Evolutionary conservation across 768 basidiomycete genomes (phyloP).

Genomic region (Rhizopogon vesiculosus): DNA sequence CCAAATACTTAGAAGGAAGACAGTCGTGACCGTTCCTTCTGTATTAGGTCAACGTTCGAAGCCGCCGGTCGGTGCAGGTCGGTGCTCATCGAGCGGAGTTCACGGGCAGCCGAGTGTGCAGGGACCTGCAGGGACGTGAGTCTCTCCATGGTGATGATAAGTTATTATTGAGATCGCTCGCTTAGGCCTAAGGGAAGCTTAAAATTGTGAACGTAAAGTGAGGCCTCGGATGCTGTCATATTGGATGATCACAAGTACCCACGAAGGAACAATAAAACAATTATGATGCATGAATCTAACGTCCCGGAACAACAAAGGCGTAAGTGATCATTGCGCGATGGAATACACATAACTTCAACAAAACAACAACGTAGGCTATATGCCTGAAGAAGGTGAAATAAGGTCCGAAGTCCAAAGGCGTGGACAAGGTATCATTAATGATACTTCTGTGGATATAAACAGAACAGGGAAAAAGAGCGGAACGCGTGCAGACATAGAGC

Average conservation of each 20-base stretch:
- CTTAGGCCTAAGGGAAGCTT: no score
- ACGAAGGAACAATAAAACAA: neutral
- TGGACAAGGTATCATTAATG: slow-evolving; percentile 13
- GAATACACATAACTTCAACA: neutral
- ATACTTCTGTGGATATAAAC: neutral
- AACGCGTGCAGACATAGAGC: neutral
- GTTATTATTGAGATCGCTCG: no score
- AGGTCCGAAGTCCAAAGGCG: neutral
- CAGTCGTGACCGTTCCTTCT: no score
- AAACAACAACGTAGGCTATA: slow-evolving; percentile 4
- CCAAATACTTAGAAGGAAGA: no score
- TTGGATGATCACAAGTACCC: neutral
- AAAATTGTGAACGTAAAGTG: no score
- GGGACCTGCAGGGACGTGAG: no score
- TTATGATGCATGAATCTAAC: neutral
- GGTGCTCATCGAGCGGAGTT: no score
- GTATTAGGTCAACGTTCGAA: no score
- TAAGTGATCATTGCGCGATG: neutral
- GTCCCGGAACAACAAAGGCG: no score
- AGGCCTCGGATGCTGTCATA: neutral
- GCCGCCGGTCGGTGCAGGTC: no score
- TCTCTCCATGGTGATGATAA: no score
- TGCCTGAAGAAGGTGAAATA: neutral
- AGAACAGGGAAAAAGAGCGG: slow-evolving; percentile 15
- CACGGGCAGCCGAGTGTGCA: no score